Base-by-base conservation (phyloP, 2,329 filamentous ascomycete genomes). In the Hymenoscyphus scutula region DNA sequence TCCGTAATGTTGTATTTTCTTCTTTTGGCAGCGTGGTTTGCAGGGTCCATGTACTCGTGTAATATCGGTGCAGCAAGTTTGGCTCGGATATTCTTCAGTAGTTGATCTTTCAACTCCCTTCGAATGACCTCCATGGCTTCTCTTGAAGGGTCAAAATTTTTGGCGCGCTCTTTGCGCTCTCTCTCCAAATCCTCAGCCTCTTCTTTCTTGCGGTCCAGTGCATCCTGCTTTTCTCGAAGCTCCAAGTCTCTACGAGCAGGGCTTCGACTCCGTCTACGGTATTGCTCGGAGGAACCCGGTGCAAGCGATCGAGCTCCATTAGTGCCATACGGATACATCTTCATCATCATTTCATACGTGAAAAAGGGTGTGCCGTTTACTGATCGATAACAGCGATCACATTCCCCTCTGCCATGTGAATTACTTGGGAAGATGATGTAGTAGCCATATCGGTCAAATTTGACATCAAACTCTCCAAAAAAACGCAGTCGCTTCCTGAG, bases 321-420 rank as follows among this genome's bases (percentile, higher is more conserved):
- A 11, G 65, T 73, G 6, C 73, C 73, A 41, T 67, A 70, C 15
- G 65, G 59, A 67, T 89, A 89, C 61, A 92, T 87, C 73, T 94
- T 89, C 92, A 99, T 96, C 53, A 87, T 85, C 90, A 99, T 94
- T 64, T 84, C 83, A 70, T 98, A 98, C 1, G 90, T 97, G 78
- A 99, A 99, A 66, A 99, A 85, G 5, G 90, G 84, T 53, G 89
- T 89, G 74, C 90, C 89, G 74, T 97, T 88, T 68, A 90, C 92
- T 58, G 88, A 84, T 60, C 85, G 82, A 75, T 86, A 93, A 74
- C 93, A 97, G 65, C 90, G 84, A 68, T 91, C 88, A 0, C 92
- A 89, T 76, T 97, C 92, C 61, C 88, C 82, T 70, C 92, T 88
- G 2, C 94, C 94, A 8, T 83, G 81, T 60, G 85, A 84, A 1